Evolutionary conservation across 179 eudicot species (phyloP).

Genomic region (Spinacia oleracea): DNA sequence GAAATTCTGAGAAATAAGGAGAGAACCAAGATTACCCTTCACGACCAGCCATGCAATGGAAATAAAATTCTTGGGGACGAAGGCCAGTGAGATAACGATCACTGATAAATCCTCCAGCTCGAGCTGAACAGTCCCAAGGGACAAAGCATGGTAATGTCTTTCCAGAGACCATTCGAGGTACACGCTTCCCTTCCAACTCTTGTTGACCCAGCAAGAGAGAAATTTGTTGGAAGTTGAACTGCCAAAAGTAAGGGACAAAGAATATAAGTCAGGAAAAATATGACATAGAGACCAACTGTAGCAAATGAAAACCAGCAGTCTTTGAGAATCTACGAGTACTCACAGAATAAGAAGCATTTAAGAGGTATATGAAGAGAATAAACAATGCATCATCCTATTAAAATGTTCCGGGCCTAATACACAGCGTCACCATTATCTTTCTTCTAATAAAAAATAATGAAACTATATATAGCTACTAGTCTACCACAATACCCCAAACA

Average conservation of each 20-base stretch:
- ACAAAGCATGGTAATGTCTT: slow-evolving; percentile 92
- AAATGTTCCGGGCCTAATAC: not conserved
- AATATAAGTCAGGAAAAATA: slow-evolving; percentile 9
- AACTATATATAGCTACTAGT: no score
- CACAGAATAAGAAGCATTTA: not conserved
- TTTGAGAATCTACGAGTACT: not conserved
- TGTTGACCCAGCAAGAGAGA: slow-evolving; percentile 94
- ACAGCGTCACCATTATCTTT: not conserved
- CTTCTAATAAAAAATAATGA: no score
- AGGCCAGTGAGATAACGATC: slow-evolving; percentile 97
- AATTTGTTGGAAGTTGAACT: slow-evolving; percentile 99
- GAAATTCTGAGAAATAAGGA: not conserved
- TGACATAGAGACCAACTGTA: not conserved
- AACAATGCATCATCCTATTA: not conserved
- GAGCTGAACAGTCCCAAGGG: slow-evolving; percentile 88
- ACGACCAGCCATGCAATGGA: slow-evolving; percentile 99
- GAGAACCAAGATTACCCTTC: slow-evolving; percentile 68
- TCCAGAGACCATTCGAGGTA: slow-evolving; percentile 99
- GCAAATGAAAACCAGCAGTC: not conserved
- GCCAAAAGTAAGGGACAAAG: slow-evolving; percentile 22
- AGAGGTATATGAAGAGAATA: not conserved
- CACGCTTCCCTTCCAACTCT: slow-evolving; percentile 98
- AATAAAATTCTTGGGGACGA: slow-evolving; percentile 93
- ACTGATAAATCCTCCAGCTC: slow-evolving; percentile 95
- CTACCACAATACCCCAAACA: not conserved